Conservation (phyloP, 2,329 filamentous ascomycete species). For the Pseudocercospora pini-densiflorae region DNA sequence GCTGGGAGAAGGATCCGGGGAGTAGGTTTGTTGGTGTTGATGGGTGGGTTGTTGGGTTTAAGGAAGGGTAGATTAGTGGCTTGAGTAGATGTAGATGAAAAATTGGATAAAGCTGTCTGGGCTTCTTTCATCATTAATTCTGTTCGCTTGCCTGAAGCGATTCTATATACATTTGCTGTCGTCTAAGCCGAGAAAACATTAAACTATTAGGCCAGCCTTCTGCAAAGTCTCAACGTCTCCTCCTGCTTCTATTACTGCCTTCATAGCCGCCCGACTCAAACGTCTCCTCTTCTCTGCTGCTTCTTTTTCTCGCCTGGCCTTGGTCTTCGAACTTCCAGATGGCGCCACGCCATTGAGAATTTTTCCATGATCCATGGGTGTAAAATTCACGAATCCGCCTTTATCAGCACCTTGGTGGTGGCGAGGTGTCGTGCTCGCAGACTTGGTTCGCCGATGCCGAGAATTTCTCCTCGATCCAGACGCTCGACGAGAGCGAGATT, state of each 20-base stretch:
- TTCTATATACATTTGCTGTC: not conserved
- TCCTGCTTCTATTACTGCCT: conserved; percentile 71
- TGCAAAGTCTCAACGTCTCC: conserved; percentile 61
- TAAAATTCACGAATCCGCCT: conserved; percentile 85
- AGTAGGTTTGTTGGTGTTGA: conserved; percentile 12
- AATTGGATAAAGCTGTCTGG: not conserved
- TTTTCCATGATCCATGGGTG: conserved; percentile 74
- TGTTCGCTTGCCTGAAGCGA: not conserved
- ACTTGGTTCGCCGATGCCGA: conserved; percentile 36
- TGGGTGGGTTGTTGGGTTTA: conserved; percentile 15
- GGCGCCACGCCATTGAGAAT: conserved; percentile 91
- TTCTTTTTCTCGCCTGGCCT: conserved; percentile 88
- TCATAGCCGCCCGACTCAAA: conserved; percentile 69
- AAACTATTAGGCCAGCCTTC: conserved; percentile 45
- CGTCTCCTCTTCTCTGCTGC: conserved; percentile 74
- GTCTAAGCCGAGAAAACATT: not conserved
- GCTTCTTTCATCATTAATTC: not conserved
- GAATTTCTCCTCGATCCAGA: conserved; percentile 30
- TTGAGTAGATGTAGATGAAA: not conserved
- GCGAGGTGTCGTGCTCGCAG: conserved; percentile 33
- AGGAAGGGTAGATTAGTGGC: not conserved
- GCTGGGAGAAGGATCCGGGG: conserved; percentile 9
- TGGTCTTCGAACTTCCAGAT: conserved; percentile 90
- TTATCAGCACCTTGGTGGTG: conserved; percentile 49
- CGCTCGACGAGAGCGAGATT: conserved; percentile 28